phyloP scores from a whole-genome alignment of 148 eudicot genomes.

The Fallopia convolvulus region DNA sequence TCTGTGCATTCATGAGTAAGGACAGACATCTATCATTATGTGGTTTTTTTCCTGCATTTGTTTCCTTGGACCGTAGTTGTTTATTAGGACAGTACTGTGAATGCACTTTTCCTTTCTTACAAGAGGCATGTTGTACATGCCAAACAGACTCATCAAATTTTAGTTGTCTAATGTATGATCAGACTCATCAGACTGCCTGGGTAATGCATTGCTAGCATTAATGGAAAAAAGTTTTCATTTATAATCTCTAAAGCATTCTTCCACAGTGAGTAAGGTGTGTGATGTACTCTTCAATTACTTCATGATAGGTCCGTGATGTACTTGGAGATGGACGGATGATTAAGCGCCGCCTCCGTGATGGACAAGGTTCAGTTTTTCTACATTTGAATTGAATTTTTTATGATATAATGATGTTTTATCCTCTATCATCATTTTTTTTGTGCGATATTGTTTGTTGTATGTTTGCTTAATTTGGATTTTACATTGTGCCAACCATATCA shows the following conservation, averaged over 20 bases:
- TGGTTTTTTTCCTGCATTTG: background rate
- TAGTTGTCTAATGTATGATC: background rate
- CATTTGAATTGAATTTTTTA: background rate
- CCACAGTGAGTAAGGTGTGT: background rate
- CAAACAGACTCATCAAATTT: background rate
- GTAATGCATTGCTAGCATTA: background rate
- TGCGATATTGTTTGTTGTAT: background rate
- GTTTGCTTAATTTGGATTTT: background rate
- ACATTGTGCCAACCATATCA: background rate
- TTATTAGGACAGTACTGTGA: background rate
- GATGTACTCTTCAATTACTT: background rate
- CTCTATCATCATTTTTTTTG: background rate
- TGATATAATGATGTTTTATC: background rate
- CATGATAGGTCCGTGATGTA: constrained; percentile 80
- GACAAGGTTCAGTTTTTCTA: constrained; percentile 49
- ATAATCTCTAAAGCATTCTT: background rate
- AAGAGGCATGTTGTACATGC: background rate
- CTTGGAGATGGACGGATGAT: constrained; percentile 99
- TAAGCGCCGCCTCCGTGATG: constrained; percentile 88
- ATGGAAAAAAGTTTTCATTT: background rate
- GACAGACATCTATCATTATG: background rate
- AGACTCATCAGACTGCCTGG: background rate
- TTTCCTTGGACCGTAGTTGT: background rate
- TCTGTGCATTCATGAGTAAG: background rate
- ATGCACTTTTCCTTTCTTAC: background rate